Base-by-base conservation (phyloP, 2,329 filamentous ascomycete species). In the Aspergillus eucalypticola region DNA sequence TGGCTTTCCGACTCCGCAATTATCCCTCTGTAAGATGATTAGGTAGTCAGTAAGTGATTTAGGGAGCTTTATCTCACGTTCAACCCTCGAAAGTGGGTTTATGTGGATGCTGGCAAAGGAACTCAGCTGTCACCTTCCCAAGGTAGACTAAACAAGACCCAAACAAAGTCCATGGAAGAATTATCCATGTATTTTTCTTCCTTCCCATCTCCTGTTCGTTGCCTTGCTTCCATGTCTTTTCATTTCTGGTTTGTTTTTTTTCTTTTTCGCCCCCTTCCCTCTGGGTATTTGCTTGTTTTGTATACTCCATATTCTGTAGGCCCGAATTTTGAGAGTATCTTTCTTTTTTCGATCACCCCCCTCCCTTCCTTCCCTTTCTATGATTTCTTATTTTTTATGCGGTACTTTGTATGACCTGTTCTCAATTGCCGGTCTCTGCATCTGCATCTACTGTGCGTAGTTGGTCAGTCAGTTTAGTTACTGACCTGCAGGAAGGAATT, bases 91-190 rank as follows among this genome's bases (percentile, higher is more conserved):
- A 35, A 54, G 55, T 41, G n/a, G 39, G 39, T 35, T 39, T 39
- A 32, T 11, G 44, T 55, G 52, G 44, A 38, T 50, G 48, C 42
- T 42, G 46, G 13, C 48, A 58, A 57, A 56, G 39, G 59, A 60
- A 61, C 63, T 53, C 61, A 60, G 56, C 63, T 59, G 51, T 66
- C 61, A 66, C 38, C 55, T 54, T 44, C 58, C 53, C 48, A 32
- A 54, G 46, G 38, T 13, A 48, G 27, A 50, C 51, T 60, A 35
- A 51, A 54, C 21, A 7, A n/a, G 51, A 51, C 25, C 46, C 41
- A 56, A 38, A 11, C 13, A n/a, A 15, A 17, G 17, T 5, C 25
- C 15, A 29, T 50, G 25, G 46, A 50, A 29, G 46, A 32, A 29
- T 50, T 49, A 49, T 27, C 46, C 21, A 29, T 49, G 3, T 15